These are phyloP conservation scores for Lipomyces starkeyi DNA, from an alignment of 805 yeast genomes.

Conservation along the genomic window DNA sequence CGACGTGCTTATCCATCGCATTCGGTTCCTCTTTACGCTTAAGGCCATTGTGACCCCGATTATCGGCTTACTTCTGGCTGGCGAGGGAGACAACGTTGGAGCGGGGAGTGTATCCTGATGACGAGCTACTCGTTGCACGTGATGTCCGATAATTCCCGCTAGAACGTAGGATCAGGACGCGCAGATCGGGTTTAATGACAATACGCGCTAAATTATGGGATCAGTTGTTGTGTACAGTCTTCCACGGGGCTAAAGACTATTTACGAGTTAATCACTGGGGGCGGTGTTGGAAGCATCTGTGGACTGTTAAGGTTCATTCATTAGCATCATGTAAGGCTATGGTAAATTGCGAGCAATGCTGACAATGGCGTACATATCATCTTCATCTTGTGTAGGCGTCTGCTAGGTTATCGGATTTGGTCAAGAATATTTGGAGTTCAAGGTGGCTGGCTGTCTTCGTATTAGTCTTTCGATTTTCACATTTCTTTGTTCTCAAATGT, in stretches of 20 bases:
- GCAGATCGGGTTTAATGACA: neutral
- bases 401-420: neutral
- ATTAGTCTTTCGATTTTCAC: neutral
- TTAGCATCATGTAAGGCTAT: neutral
- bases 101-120: slow-evolving; percentile 23
- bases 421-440: neutral
- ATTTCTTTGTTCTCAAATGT: neutral
- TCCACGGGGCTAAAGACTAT: neutral
- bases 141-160: slow-evolving; percentile 8
- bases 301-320: neutral
- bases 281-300: too few species aligned
- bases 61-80: slow-evolving; percentile 31
- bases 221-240: neutral
- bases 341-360: neutral
- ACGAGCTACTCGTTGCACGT: slow-evolving; percentile 14
- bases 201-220: neutral
- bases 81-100: slow-evolving; percentile 30
- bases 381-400: neutral
- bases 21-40: slow-evolving; percentile 34
- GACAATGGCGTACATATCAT: neutral
- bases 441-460: neutral
- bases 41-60: too few species aligned
- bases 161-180: neutral
- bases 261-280: too few species aligned
- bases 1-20: slow-evolving; percentile 29